Percentiles rank a stretch among this genome's conserved stretches.
Conservation (phyloP, 2,329 filamentous ascomycete species). For the Aspergillus novofumigatus region DNA sequence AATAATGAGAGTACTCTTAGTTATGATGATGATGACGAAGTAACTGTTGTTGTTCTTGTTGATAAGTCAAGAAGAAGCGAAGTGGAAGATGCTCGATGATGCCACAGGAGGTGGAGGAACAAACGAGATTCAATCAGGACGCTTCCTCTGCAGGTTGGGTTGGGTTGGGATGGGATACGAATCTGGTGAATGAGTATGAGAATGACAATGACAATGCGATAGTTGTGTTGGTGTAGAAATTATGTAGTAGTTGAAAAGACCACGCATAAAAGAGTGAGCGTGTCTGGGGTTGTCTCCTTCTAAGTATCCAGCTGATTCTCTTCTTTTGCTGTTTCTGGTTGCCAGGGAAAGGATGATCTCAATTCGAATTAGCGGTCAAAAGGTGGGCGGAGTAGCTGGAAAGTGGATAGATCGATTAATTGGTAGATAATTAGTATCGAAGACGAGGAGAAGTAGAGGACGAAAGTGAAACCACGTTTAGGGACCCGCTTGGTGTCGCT, state of each 20-base stretch:
- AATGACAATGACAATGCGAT: not conserved
- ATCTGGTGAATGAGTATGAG: not conserved
- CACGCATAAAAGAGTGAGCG: not conserved
- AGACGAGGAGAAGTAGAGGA: not conserved
- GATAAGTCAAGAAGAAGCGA: not conserved
- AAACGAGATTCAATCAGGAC: not conserved
- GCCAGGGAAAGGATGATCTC: not conserved
- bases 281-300: not conserved
- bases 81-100: constrained; percentile 15
- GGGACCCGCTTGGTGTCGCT: not conserved
- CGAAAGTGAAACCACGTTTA: not conserved
- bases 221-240: not conserved
- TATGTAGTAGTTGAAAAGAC: not conserved
- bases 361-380: not conserved
- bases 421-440: not conserved
- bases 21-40: not conserved
- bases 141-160: not conserved
- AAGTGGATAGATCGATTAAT: not conserved
- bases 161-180: not conserved
- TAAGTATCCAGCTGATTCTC: not conserved
- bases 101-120: constrained; percentile 3
- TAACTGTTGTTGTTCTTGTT: not conserved
- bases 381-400: not conserved
- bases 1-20: not conserved
- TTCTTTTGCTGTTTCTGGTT: not conserved